Evolutionary conservation across 2,329 filamentous ascomycete species (phyloP), one percentile per base, ranked within the genome.

Genomic region (Ophiostoma angusticollis): DNA sequence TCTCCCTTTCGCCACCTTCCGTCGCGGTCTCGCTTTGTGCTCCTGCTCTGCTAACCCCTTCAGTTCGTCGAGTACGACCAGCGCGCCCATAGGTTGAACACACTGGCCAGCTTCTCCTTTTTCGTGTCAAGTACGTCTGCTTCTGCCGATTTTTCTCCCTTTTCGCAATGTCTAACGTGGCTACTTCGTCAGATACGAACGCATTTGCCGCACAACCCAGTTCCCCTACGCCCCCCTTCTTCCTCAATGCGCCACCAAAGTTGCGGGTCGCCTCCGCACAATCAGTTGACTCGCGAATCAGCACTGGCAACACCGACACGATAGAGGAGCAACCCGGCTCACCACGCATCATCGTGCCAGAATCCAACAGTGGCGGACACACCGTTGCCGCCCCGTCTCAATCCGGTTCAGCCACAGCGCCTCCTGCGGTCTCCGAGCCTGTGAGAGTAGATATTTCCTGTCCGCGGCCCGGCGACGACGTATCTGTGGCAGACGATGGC

Each of bases 51-150:
- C 54, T 60, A 45, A 61, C 40, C 21, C n/a, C 6, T 3, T 11
- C 50, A 85, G 80, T 95, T 98, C 61, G 81, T 96, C 50, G 91
- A 98, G 60, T 98, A 98, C 55, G 87, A 98, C 59, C 82, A 91
- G 54, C 77, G 89, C 49, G 85, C 86, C 24, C 91, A 98, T 61
- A 76, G 81, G 47, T 63, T 98, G 44, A 78, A 93, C 50, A 89
- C 86, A 4, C 70, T 98, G 39, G 87, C 84, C 12, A 87, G 78
- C 55, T 96, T 98, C 61, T 86, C 84, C 5, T 96, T 94, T 57
- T 98, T 85, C 80, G 86, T 96, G 42, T 74, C 89, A 50, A 89
- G 83, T 79, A 68, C 12, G 44, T 33, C 33, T 7, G 18, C n/a
- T 4, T n/a, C 14, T 34, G 12, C 11, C n/a, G 8, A 13, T 18